Conservation (phyloP, 1,284 basidiomycete species). For the Ceratobasidium sp. region DNA sequence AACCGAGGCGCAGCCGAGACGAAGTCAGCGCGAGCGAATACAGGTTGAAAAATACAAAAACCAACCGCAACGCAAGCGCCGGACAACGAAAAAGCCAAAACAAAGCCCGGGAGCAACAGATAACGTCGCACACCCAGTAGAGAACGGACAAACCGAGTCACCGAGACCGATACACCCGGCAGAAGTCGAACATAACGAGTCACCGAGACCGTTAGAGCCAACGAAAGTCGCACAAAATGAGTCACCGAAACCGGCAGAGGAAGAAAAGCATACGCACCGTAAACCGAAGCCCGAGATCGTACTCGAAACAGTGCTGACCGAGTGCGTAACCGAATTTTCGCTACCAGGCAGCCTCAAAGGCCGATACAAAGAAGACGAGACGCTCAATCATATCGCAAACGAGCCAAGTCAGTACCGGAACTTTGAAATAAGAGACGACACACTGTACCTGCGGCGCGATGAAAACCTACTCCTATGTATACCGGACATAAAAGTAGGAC, state of each 20-base stretch:
- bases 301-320: background rate
- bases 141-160: too few relatives aligned
- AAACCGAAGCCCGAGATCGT: too few relatives aligned
- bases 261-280: background rate
- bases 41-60: background rate
- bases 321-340: background rate
- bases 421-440: too few relatives aligned
- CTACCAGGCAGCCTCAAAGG: background rate
- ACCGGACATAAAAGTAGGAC: slow-evolving; percentile 51
- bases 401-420: too few relatives aligned
- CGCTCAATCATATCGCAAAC: too few relatives aligned
- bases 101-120: background rate
- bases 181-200: background rate
- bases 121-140: too few relatives aligned
- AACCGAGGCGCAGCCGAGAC: background rate
- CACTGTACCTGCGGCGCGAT: too few relatives aligned
- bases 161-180: too few relatives aligned
- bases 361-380: too few relatives aligned
- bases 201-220: background rate
- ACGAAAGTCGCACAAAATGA: too few relatives aligned
- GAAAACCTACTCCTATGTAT: too few relatives aligned
- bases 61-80: background rate
- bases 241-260: too few relatives aligned
- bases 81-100: background rate
- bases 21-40: background rate